phyloP scores from a whole-genome alignment of 2,329 filamentous ascomycete genomes.

The Epichloe amarillans region DNA sequence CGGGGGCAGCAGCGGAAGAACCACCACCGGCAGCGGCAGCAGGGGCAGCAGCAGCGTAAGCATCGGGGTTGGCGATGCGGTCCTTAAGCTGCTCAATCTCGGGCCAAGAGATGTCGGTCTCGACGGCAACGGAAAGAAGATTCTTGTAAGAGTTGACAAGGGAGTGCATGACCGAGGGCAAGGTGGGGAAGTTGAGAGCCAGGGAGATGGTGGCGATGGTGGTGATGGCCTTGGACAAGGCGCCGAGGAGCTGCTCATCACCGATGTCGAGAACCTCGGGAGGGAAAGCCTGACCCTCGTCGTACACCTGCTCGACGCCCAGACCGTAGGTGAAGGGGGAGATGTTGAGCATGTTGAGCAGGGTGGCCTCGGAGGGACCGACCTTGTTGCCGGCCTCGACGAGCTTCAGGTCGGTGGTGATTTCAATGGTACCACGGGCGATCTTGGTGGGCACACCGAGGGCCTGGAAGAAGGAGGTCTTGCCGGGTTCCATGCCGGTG shows the following conservation, averaged over 20 bases:
- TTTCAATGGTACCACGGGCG: conserved; percentile 99
- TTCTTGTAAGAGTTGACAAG: conserved; percentile 99
- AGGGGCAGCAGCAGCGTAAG: conserved; percentile 76
- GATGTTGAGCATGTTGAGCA: conserved; percentile 99
- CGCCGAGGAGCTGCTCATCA: conserved; percentile 82
- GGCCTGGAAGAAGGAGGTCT: conserved; percentile 99
- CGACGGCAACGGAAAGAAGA: conserved; percentile 72
- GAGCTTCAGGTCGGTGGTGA: conserved; percentile 94
- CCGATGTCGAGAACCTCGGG: conserved; percentile 80
- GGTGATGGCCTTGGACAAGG: conserved; percentile 67
- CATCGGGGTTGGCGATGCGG: conserved; percentile 97
- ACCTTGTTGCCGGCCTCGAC: conserved; percentile 88
- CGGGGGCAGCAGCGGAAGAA: conserved; percentile 34
- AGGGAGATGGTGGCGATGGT: conserved; percentile 87
- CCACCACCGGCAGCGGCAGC: conserved; percentile 41
- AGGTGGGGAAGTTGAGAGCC: conserved; percentile 86
- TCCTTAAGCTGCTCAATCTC: conserved; percentile 98
- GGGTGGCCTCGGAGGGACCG: conserved; percentile 94
- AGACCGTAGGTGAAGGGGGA: conserved; percentile 99
- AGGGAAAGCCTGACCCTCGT: conserved; percentile 87
- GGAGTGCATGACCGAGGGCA: conserved; percentile 93
- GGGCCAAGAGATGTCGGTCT: conserved; percentile 87
- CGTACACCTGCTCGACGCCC: conserved; percentile 92
- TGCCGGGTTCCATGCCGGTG: conserved; percentile 99
- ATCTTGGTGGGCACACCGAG: conserved; percentile 99